A percentile compares a stretch with the other conserved stretches of the same genome.
Conservation (phyloP, 78 protist species). For the Diacronema lutheri region DNA sequence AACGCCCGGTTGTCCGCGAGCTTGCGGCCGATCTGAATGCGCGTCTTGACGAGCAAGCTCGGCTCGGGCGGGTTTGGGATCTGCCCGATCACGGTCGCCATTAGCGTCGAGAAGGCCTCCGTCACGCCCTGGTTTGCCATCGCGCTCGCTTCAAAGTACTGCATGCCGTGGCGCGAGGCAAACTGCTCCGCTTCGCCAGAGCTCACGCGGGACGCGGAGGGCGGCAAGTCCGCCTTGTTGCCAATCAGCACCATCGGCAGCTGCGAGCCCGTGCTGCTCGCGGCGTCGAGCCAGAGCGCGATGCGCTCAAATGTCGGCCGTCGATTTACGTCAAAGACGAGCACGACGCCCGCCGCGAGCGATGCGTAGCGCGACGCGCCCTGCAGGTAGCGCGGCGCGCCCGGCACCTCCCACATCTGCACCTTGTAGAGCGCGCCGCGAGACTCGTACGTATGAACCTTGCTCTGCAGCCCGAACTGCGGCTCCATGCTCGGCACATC, state of each 20-base stretch:
- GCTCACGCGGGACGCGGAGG: neutral
- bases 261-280: neutral
- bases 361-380: neutral
- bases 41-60: neutral
- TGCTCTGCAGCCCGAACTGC: neutral
- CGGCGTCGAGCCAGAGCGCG: neutral
- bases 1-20: slow-evolving; percentile 1
- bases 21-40: neutral
- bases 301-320: neutral
- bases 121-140: neutral
- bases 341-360: neutral
- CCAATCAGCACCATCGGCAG: neutral
- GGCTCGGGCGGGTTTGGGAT: slow-evolving; percentile 26
- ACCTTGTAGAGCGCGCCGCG: slow-evolving; percentile 4
- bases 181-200: neutral
- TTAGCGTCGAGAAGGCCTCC: slow-evolving; percentile 1
- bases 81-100: neutral
- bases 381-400: neutral
- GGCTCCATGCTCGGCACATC: no score
- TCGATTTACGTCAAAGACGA: neutral
- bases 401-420: slow-evolving; percentile 2
- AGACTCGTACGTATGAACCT: neutral
- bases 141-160: neutral
- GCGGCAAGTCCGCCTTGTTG: neutral
- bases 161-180: neutral